These are phyloP conservation scores for Vigna angularis DNA, from an alignment of 306 rosid genomes.

Conservation along the genomic window DNA sequence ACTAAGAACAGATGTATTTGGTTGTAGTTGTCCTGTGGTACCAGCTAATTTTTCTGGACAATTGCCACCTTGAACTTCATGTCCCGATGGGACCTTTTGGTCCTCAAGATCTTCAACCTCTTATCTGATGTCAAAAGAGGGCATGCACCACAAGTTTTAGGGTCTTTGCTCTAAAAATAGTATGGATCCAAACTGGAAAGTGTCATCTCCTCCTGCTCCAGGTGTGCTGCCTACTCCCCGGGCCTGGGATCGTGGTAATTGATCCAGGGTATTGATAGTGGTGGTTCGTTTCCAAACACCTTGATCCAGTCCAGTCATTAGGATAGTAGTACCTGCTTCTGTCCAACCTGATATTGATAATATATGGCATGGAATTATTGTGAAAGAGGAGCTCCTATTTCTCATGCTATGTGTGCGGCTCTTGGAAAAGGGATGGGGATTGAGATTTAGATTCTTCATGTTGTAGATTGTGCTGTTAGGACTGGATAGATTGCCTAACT, in stretches of 20 bases:
- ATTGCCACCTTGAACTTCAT: constrained; percentile 59
- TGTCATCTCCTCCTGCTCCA: constrained; percentile 65
- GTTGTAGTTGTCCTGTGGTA: constrained; percentile 56
- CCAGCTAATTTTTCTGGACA: constrained; percentile 62
- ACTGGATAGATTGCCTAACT: constrained; percentile 49
- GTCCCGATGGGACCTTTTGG: constrained; percentile 62
- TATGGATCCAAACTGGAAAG: constrained; percentile 68
- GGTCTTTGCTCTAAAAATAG: constrained; percentile 64
- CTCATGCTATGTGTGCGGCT: constrained; percentile 76
- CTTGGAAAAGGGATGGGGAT: constrained; percentile 65
- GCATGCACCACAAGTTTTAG: constrained; percentile 52
- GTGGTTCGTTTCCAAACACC: constrained; percentile 54
- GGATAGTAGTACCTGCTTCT: constrained; percentile 53
- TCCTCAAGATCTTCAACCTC: constrained; percentile 67
- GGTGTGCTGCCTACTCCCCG: constrained; percentile 64
- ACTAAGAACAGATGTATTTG: constrained; percentile 55
- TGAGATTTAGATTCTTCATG: constrained; percentile 74
- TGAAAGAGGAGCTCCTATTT: constrained; percentile 79
- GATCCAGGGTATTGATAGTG: constrained; percentile 54
- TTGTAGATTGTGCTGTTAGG: constrained; percentile 77
- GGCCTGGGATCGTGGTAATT: constrained; percentile 33
- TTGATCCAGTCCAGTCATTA: constrained; percentile 56
- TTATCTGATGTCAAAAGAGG: constrained; percentile 55
- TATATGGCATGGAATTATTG: constrained; percentile 75
- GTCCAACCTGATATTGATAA: constrained; percentile 62